Base-by-base conservation (phyloP, 192 early-diverging fungal species). In the Coemansia sp. region DNA sequence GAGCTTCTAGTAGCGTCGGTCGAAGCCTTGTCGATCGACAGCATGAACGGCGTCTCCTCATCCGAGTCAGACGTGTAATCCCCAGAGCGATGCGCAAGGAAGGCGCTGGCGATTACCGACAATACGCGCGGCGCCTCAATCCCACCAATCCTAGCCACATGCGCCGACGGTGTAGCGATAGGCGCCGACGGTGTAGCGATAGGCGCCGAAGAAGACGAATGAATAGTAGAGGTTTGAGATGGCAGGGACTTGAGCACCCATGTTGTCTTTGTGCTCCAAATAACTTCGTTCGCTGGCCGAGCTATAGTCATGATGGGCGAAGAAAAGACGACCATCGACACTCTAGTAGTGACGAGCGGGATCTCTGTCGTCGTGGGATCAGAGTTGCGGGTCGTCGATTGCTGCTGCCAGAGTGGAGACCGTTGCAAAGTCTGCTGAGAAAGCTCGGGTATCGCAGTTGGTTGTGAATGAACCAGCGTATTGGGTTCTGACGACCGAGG, bases 101-200 rank as follows among this genome's bases (percentile, higher is more conserved):
- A 60, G 13, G 57, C 57, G 16, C 57, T 60, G 16, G 57, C 57
- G 18, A 60, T 33, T 34, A 60, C 57, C n/a, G 57, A 60, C 33
- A 60, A 33, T 5, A 60, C 57, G 8, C 57, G 57, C 16, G 57
- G 57, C 6, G 33, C 57, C 33, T 60, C 57, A 18, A 60, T 60
- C 0, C 57, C 57, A 7, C 57, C 57, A 18, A 60, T 34, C 8
- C 36, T 60, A 9, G 57, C 15, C 6, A n/a, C 57, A 60, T 7
- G 29, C 57, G 29, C 15, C 4, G 24, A 27, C 24, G 24, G 24
- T 27, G 24, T 27, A 27, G 24, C 24, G 24, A 27, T 31, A n/a
- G 57, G 54, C 29, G 54, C 27, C 29, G 24, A 27, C 24, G 24
- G 24, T 27, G 24, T 27, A 27, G 24, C 24, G 24, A 27, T 31